Conservation (phyloP, 1,284 basidiomycete genomes). For the Ceratobasidium sp. region DNA sequence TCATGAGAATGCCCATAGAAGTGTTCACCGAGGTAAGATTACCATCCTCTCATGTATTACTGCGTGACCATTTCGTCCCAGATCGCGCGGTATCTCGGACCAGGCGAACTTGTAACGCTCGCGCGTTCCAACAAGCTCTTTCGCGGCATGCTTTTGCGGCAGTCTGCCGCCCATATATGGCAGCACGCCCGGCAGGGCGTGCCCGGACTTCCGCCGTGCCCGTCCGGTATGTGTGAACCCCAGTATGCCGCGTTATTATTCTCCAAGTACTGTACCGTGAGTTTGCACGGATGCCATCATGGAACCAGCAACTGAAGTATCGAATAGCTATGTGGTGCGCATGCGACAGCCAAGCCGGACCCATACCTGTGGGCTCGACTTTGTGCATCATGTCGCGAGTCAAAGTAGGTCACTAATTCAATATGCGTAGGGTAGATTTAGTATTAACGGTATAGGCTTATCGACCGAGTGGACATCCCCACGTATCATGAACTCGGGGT, state of each 20-base stretch:
- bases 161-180: slow-evolving; percentile 2
- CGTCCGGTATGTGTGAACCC: slow-evolving; percentile 21
- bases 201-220: slow-evolving; percentile 17
- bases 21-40: slow-evolving; percentile 16
- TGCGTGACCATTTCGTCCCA: neutral
- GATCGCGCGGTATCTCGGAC: slow-evolving; percentile 12
- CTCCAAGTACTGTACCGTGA: slow-evolving; percentile 26
- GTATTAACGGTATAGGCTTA: neutral
- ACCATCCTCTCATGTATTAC: neutral
- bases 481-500: no score
- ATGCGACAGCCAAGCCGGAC: slow-evolving; percentile 5
- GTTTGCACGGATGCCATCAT: neutral
- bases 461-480: neutral
- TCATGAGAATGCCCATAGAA: slow-evolving; percentile 23
- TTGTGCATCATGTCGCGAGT: slow-evolving; percentile 16
- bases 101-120: slow-evolving; percentile 6
- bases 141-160: neutral
- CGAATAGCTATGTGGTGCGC: slow-evolving; percentile 3
- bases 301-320: no score
- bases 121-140: slow-evolving; percentile 16
- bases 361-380: slow-evolving; percentile 18
- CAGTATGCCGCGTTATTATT: slow-evolving; percentile 24
- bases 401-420: neutral
- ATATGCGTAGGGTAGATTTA: neutral
- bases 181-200: neutral